Evolutionary conservation across 139 green algal genomes (phyloP), one percentile per base, ranked within the genome.

Genomic region (Mychonastes homosphaera): DNA sequence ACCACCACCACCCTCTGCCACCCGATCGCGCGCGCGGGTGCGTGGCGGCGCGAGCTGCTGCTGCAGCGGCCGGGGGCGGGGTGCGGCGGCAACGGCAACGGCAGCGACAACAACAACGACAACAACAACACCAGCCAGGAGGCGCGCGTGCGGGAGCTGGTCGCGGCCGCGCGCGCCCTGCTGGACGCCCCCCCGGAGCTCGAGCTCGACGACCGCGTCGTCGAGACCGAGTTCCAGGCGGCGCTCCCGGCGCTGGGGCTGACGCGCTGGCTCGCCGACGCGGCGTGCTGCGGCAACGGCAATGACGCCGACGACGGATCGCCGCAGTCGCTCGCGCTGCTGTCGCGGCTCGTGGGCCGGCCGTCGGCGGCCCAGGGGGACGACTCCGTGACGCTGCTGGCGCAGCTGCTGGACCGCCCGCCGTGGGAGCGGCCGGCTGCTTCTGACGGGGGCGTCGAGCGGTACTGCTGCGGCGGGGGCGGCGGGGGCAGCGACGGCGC

Each of bases 301-400:
- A 88, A 92, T 73, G 53, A 92, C 13, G 84, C 81, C 6, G 86
- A 95, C 65, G 56, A 79, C 58, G 23, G 79, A 13, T 53, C 56
- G 3, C 39, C 35, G 1, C 67, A 89, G 51, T 71, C 79, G 9
- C 64, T 88, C 45, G 71, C 73, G 36, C 58, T 87, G 8, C 65
- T 87, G 44, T 55, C 66, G 6, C 71, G 85, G 1, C 12, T 88
- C 38, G 56, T 87, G 33, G 56, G 49, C 48, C 82, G 74, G 16
- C 72, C n/a, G n/a, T n/a, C n/a, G n/a, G n/a, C n/a, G n/a, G n/a
- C n/a, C n/a, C n/a, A n/a, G n/a, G n/a, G n/a, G n/a, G n/a, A 85
- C 43, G 85, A 94, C 69, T 74, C 70, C 3, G 39, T 79, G 39
- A 80, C 86, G 75, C 58, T 55, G 19, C 77, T 94, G 43, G 38